A percentile compares a stretch with the other conserved stretches of the same genome.
phyloP scores from a whole-genome alignment of 2,329 filamentous ascomycete species.

The Ophiobolus disseminans region DNA sequence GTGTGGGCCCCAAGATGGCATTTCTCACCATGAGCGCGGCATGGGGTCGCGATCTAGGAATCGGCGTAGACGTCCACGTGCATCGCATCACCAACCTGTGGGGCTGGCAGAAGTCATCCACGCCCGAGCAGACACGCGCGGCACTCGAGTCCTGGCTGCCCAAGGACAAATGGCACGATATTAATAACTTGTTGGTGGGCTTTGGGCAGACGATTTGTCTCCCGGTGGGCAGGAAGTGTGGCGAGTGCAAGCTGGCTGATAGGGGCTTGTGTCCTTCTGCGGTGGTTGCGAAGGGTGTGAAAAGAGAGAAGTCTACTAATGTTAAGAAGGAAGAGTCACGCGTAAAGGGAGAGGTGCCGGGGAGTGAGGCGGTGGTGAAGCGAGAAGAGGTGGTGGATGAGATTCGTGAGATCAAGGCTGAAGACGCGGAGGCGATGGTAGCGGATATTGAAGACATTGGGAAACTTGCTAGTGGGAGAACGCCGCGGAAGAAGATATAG shows the following conservation, averaged over 20 bases:
- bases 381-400: slow-evolving; percentile 21
- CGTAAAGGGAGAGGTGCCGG: slow-evolving; percentile 45
- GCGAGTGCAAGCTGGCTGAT: slow-evolving; percentile 81
- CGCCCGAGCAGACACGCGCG: slow-evolving; percentile 80
- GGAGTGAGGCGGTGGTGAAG: slow-evolving; percentile 39
- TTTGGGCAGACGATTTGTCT: slow-evolving; percentile 86
- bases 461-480: slow-evolving; percentile 14
- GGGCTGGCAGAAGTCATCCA: slow-evolving; percentile 86
- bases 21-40: slow-evolving; percentile 84
- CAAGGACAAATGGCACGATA: slow-evolving; percentile 85
- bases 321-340: slow-evolving; percentile 53
- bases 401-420: slow-evolving; percentile 33
- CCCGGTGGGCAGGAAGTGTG: slow-evolving; percentile 80
- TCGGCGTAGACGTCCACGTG: slow-evolving; percentile 94
- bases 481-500: not conserved
- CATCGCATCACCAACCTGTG: slow-evolving; percentile 94
- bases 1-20: slow-evolving; percentile 94
- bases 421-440: slow-evolving; percentile 29
- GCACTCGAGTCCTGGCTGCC: slow-evolving; percentile 84
- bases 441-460: slow-evolving; percentile 46
- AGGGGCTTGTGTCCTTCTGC: slow-evolving; percentile 72
- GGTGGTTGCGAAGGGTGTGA: slow-evolving; percentile 58
- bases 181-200: slow-evolving; percentile 88
- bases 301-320: too few relatives aligned
- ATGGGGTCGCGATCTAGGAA: slow-evolving; percentile 74